These are phyloP conservation scores for Aspergillus sp. DNA, from an alignment of 2,329 filamentous ascomycete genomes.

Conservation along the genomic window DNA sequence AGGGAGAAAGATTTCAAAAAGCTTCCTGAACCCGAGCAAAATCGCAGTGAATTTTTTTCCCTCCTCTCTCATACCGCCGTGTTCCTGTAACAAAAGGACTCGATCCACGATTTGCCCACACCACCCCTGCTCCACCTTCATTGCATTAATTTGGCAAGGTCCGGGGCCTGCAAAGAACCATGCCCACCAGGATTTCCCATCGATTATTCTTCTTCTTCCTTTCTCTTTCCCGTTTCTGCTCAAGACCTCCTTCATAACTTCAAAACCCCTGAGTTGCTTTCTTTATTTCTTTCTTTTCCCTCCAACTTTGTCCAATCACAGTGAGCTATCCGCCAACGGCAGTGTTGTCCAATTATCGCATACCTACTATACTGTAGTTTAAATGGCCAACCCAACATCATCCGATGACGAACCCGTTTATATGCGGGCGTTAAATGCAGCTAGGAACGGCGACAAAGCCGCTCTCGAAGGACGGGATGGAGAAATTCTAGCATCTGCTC, in stretches of 20 bases:
- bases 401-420: slow-evolving; percentile 48
- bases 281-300: background rate
- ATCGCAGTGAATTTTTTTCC: slow-evolving; percentile 1
- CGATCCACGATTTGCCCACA: slow-evolving; percentile 22
- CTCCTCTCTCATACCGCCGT: slow-evolving; percentile 7
- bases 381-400: slow-evolving; percentile 38
- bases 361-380: slow-evolving; percentile 6
- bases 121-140: slow-evolving; percentile 23
- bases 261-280: background rate
- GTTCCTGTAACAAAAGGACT: slow-evolving; percentile 16
- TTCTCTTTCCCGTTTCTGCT: slow-evolving; percentile 8
- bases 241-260: slow-evolving; percentile 7
- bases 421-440: slow-evolving; percentile 70
- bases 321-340: background rate
- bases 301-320: slow-evolving; percentile 1
- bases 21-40: slow-evolving; percentile 10
- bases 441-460: slow-evolving; percentile 70
- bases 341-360: background rate
- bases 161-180: slow-evolving; percentile 18
- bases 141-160: slow-evolving; percentile 25
- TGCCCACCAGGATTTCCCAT: slow-evolving; percentile 15
- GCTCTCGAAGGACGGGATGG: slow-evolving; percentile 62
- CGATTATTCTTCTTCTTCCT: slow-evolving; percentile 13
- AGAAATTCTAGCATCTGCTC: slow-evolving; percentile 64
- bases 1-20: slow-evolving; percentile 2